phyloP scores from a whole-genome alignment of 164 flowering plant species.

The Litsea cubeba region DNA sequence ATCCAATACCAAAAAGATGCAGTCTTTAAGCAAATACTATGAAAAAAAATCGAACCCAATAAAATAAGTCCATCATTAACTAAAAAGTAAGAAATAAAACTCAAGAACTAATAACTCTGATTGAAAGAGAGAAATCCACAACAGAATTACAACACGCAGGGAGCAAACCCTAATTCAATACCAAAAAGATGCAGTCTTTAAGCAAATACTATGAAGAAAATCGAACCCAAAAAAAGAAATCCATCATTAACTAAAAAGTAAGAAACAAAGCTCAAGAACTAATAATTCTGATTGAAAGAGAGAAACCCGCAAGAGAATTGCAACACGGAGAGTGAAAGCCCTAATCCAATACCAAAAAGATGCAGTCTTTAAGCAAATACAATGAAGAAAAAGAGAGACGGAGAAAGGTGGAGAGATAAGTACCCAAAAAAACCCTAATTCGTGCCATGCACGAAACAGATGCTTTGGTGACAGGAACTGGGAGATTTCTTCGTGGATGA shows the following conservation, averaged over 20 bases:
- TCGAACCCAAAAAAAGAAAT: no score
- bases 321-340: no score
- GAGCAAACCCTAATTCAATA: neutral
- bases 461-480: neutral
- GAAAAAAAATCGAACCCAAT: neutral
- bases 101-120: neutral
- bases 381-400: neutral
- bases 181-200: neutral
- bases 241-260: no score
- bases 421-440: conserved; percentile 13
- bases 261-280: no score
- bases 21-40: no score
- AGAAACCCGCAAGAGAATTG: no score
- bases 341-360: no score
- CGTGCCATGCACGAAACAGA: conserved; percentile 9
- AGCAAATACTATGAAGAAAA: neutral
- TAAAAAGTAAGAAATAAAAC: neutral
- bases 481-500: conserved; percentile 5
- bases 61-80: no score
- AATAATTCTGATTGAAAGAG: no score
- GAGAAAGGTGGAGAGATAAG: neutral
- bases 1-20: neutral
- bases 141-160: neutral
- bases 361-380: neutral
- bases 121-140: neutral